Base-by-base conservation (phyloP, 805 yeast species). In the Saccharomycopsis sp. region DNA sequence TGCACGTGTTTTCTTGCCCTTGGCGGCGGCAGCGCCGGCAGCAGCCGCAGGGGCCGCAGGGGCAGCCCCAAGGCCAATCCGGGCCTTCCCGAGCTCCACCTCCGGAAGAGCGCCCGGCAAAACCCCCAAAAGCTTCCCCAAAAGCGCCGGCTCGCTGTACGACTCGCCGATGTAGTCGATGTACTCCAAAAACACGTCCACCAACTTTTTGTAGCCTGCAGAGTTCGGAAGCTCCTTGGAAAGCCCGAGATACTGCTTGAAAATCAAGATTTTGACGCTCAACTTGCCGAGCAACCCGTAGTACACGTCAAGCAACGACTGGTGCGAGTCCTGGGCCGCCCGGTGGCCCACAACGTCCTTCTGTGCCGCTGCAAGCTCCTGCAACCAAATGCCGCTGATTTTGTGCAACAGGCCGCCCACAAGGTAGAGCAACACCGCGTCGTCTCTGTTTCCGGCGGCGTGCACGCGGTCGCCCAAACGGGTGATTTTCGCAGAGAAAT, bases 391-490 rank as follows among this genome's bases (percentile, higher is more conserved):
- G 12, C 75, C 70, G 2, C 96, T 81, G 52, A 90, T 84, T 66
- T 85, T 87, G 61, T 87, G 95, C 55, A 91, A 75, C 2, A 94
- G 84, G 50, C 83, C 80, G 34, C 97, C 97, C 20, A 90, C 87
- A 63, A 90, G 75, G 69, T 85, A 94, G 62, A 91, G 83, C 37
- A 81, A 70, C 51, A 92, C 74, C 1, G 99, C 96, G 67, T 84
- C 79, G 65, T 84, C 82, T 69, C 97, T 82, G 56, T 79, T 72
- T 21, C 76, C 73, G 4, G 79, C 74, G 0, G 70, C 71, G 55
- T 82, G 71, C 21, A 94, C 72, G 64, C 97, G 81, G 68, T 88
- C 91, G 67, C 97, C 99, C 60, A 94, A 77, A 57, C 77, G 77
- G 34, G 82, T 73, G 61, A 88, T 79, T 61, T 84, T 78, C 7